These are phyloP conservation scores for Globisporangium canariense DNA, from an alignment of 352 stramenopile species.

Conservation along the genomic window DNA sequence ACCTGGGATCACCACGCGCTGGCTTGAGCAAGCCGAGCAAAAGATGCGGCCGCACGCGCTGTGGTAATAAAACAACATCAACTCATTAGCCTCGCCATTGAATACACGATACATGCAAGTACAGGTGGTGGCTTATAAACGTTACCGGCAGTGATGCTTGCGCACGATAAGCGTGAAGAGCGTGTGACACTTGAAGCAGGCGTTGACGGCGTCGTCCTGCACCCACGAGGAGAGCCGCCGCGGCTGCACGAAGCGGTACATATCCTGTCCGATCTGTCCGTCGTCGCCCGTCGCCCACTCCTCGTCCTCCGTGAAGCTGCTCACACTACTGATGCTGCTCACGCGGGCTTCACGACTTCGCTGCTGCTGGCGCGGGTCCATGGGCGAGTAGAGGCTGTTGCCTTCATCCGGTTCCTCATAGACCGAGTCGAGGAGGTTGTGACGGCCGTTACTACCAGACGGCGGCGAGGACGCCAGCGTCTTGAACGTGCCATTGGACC, in stretches of 20 bases:
- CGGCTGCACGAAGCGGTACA: constrained; percentile 84
- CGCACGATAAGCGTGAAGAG: constrained; percentile 76
- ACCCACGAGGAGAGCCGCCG: constrained; percentile 77
- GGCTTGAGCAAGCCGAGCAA: constrained; percentile 72
- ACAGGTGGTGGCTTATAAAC: not conserved
- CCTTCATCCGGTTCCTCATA: constrained; percentile 30
- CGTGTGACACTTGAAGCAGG: constrained; percentile 83
- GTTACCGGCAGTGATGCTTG: constrained; percentile 81
- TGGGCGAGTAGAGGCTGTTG: constrained; percentile 18
- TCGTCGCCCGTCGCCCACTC: constrained; percentile 57
- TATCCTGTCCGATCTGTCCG: constrained; percentile 50
- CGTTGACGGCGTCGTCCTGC: constrained; percentile 81
- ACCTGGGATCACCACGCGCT: constrained; percentile 75
- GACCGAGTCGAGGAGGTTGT: constrained; percentile 50
- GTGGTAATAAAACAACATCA: not conserved
- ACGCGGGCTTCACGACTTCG: constrained; percentile 18
- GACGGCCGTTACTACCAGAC: constrained; percentile 8
- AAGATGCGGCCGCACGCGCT: constrained; percentile 81
- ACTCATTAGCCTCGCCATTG: not conserved
- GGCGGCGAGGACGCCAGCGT: constrained; percentile 13
- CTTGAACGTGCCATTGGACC: constrained; percentile 6
- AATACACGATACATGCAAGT: not conserved
- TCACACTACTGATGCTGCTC: constrained; percentile 16
- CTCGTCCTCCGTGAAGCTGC: constrained; percentile 49
- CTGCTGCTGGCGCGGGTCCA: constrained; percentile 8